Base-by-base conservation (phyloP, 345 rosid species). In the Corymbia maculata region DNA sequence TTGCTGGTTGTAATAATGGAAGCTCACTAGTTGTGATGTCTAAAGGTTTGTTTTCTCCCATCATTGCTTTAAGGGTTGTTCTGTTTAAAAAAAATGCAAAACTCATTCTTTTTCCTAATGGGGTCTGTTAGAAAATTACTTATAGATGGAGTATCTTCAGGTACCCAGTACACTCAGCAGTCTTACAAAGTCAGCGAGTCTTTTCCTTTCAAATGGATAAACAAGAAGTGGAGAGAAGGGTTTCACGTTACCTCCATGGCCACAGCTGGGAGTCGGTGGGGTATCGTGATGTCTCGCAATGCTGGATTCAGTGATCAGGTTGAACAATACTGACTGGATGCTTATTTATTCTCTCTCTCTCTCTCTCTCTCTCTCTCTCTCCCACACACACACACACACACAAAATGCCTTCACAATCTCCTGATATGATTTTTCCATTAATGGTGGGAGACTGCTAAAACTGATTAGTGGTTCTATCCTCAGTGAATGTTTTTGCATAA, bases 151-250 rank as follows among this genome's bases (percentile, higher is more conserved):
- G 52, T 61, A 70, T 89, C 88, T 88, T 87, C 91, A 98, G 99
- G 99, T 87, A 98, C 99, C 13, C 93, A 91, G 86, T 98, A 95
- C 90, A 91, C 95, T 88, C 99, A 98, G 89, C 99, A 98, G 92
- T 98, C 99, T 45, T 98, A 97, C 88, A 98, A 98, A 94, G 98
- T 97, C 85, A 95, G 99, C 4, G 99, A 98, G 79, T 94, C 98
- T 59, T 98, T 97, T 92, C 99, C 99, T 7, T 98, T 94, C 89
- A 97, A 98, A 91, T 98, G 99, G 98, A 96, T 98, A 87, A 98
- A 96, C 95, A 98, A 96, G 92, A 98, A 98, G 91, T 98, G 99
- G 99, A 96, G 95, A 93, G 99, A 98, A 91, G 99, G 98, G 17
- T 98, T 98, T 90, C 95, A 95, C 85, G 99, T 98, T n/a, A 98